These are phyloP conservation scores for Cadophora gregata DNA, from an alignment of 2,329 filamentous ascomycete species.

Conservation along the genomic window DNA sequence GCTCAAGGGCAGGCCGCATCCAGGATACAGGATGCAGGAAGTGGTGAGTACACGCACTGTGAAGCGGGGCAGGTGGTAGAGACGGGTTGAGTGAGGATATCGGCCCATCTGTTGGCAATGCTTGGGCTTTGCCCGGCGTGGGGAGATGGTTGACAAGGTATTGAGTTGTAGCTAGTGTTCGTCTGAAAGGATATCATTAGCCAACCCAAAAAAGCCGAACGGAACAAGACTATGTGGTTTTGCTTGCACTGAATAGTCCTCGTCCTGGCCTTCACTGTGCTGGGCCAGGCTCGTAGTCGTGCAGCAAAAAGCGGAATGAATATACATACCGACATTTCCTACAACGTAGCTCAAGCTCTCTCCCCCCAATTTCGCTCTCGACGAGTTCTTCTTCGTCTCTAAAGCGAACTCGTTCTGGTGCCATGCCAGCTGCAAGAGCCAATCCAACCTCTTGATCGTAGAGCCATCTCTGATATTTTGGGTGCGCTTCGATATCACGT, in stretches of 20 bases:
- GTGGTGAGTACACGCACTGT: slow-evolving; percentile 74
- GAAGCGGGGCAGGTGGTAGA: slow-evolving; percentile 35
- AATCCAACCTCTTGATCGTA: slow-evolving; percentile 70
- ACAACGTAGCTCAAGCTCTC: slow-evolving; percentile 73
- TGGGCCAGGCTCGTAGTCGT: not conserved
- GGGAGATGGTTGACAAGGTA: slow-evolving; percentile 62
- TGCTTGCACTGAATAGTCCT: not conserved
- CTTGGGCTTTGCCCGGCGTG: slow-evolving; percentile 40
- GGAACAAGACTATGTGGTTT: not conserved
- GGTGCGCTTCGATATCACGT: slow-evolving; percentile 68
- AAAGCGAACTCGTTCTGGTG: slow-evolving; percentile 82
- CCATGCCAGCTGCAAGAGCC: slow-evolving; percentile 75
- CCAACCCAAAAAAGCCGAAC: not conserved
- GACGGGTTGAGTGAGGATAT: slow-evolving; percentile 39
- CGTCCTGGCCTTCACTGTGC: not conserved
- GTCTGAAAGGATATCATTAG: slow-evolving; percentile 38
- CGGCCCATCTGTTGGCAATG: slow-evolving; percentile 27
- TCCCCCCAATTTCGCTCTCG: slow-evolving; percentile 34
- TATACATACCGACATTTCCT: slow-evolving; percentile 78
- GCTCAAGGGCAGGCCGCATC: slow-evolving; percentile 87
- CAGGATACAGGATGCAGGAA: slow-evolving; percentile 93
- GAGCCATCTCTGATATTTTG: slow-evolving; percentile 81
- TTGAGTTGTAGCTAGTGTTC: slow-evolving; percentile 64
- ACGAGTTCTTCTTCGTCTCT: slow-evolving; percentile 68
- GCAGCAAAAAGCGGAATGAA: not conserved